Conservation (phyloP, 2,329 filamentous ascomycete species). For the Botrytis paeoniae region DNA sequence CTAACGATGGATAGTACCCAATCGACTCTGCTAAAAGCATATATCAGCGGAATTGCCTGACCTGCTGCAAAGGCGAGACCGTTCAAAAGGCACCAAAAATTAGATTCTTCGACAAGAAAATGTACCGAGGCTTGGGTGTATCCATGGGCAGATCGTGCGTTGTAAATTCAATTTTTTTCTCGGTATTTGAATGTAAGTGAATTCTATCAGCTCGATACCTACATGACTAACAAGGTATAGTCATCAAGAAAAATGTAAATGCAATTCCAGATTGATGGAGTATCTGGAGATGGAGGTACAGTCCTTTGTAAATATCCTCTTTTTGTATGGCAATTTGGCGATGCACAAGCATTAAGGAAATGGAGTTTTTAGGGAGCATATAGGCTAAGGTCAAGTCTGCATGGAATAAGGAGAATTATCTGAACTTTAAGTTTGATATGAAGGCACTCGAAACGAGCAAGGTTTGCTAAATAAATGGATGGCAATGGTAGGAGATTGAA, state of each 20-base stretch:
- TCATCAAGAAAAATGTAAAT: constrained; percentile 63
- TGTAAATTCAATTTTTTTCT: constrained; percentile 88
- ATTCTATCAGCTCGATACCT: neutral
- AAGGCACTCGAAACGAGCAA: neutral
- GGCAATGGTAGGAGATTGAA: neutral
- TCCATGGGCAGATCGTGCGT: constrained; percentile 80
- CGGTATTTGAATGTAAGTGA: constrained; percentile 64
- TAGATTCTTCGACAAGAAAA: constrained; percentile 70
- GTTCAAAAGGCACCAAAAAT: constrained; percentile 68
- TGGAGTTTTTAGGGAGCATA: constrained; percentile 16
- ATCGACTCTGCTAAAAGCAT: constrained; percentile 83
- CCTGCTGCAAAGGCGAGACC: constrained; percentile 62
- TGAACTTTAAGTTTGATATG: neutral
- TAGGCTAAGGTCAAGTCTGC: neutral
- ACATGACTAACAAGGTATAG: neutral
- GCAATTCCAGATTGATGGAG: constrained; percentile 34
- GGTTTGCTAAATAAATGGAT: neutral
- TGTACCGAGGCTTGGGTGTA: constrained; percentile 80
- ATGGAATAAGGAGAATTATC: neutral
- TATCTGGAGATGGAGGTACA: neutral
- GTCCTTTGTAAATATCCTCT: constrained; percentile 17
- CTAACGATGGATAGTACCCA: constrained; percentile 41
- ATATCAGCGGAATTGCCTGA: constrained; percentile 78
- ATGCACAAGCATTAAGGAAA: constrained; percentile 15
- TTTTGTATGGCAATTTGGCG: constrained; percentile 18